Percentiles rank a stretch among this genome's conserved stretches.
Conservation (phyloP, 1,284 basidiomycete genomes). For the Puccinia polysora region DNA sequence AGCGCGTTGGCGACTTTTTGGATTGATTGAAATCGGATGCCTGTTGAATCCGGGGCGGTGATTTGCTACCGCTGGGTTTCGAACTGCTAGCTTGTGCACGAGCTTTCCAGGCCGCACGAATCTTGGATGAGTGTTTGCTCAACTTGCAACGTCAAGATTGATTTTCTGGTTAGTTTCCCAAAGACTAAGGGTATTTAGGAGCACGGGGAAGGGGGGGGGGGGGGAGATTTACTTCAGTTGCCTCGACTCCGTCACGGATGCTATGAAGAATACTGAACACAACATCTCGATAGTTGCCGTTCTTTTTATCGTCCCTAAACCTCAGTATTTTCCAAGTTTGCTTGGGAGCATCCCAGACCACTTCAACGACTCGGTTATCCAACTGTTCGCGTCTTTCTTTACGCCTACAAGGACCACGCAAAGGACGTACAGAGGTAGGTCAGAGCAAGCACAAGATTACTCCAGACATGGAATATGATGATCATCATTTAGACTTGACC, state of each 20-base stretch:
- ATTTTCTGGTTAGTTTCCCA: too few relatives aligned
- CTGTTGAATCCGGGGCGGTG: conserved; percentile 9
- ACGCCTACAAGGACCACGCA: conserved; percentile 60
- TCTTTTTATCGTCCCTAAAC: conserved; percentile 82
- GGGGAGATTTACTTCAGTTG: conserved; percentile 48
- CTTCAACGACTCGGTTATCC: conserved; percentile 90
- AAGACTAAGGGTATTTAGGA: too few relatives aligned
- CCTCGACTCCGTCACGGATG: conserved; percentile 82
- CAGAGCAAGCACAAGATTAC: not conserved
- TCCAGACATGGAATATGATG: not conserved
- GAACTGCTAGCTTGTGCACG: conserved; percentile 16
- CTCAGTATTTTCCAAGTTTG: conserved; percentile 81
- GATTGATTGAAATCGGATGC: not conserved
- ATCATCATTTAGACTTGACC: not conserved
- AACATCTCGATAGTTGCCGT: conserved; percentile 76
- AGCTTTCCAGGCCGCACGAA: conserved; percentile 38
- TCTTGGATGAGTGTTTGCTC: conserved; percentile 22
- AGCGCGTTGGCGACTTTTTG: not conserved
- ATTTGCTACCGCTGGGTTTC: not conserved
- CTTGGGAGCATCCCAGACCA: conserved; percentile 69
- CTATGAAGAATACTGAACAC: conserved; percentile 79
- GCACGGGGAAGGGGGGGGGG: too few relatives aligned
- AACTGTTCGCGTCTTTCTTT: conserved; percentile 78
- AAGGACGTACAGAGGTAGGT: conserved; percentile 13
- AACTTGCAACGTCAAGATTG: too few relatives aligned